Base-by-base conservation (phyloP, 192 early-diverging fungal species). In the Backusella psychrophila region DNA sequence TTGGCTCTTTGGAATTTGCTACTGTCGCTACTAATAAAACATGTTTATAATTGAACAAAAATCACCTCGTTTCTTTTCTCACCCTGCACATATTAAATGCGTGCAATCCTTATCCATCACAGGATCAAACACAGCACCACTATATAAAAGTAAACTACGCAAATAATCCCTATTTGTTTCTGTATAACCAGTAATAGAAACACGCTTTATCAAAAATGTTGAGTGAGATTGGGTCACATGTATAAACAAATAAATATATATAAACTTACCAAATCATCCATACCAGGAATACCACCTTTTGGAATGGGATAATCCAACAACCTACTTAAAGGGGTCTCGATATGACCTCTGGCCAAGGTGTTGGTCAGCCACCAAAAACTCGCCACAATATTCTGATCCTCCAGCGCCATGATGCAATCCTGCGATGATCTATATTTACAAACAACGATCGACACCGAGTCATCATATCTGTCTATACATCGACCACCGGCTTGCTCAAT, bases 1-100 rank as follows among this genome's bases (percentile, higher is more conserved):
- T 86, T 69, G 1, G 91, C 94, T 49, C 78, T 80, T 41, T 74
- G 70, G 74, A 88, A 93, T 78, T 96, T 96, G 65, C 85, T 84
- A 19, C 94, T 93, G 9, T 75, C 79, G 2, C 82, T 84, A 33
- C 90, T 91, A 36, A 33, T 3, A 12, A 75, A 17, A 34, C 34
- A 71, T 34, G 35, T 19, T 15, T 42, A 11, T 39, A 11, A 11
- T 33, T 33, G 33, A 33, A 33, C 33, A 33, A 33, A 33, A 33
- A 33, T 3, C 33, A 33, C 33, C 33, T 33, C 3, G 0, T 3
- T 3, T 33, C 33, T 33, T 33, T 33, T 33, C 1, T 15, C 85
- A 91, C 87, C 78, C 77, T 69, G 90, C 88, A 34, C 93, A 93
- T 1, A 96, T 88, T 65, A 96, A 75, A 79, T 95, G 94, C 1